A percentile compares a stretch with the other conserved stretches of the same genome.
Evolutionary conservation across 495 filamentous ascomycete genomes (phyloP).

Genomic region (Friedmanniomyces simplex): DNA sequence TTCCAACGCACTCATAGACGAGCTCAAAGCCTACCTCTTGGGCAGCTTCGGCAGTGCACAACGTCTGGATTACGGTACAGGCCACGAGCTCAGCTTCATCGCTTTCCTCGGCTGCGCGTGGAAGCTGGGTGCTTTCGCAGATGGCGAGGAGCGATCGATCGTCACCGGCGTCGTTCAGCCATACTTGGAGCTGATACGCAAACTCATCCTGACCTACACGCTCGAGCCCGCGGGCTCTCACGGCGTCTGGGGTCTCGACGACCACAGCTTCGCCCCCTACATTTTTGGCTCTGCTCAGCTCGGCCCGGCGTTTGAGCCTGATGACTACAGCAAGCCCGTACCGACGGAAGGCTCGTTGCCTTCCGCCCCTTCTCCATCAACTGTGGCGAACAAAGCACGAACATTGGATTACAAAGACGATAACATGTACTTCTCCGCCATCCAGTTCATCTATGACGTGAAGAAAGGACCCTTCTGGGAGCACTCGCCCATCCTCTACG

Average conservation of each 20-base stretch:
- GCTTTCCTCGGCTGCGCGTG: slow-evolving; percentile 84
- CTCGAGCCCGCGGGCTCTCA: slow-evolving; percentile 72
- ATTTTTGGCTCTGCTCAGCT: slow-evolving; percentile 89
- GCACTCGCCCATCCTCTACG: slow-evolving; percentile 88
- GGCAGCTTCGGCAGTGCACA: slow-evolving; percentile 83
- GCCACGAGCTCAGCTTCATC: slow-evolving; percentile 88
- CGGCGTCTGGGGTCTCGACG: slow-evolving; percentile 95
- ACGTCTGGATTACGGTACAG: slow-evolving; percentile 88
- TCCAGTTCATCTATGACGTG: slow-evolving; percentile 97
- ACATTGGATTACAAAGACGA: slow-evolving; percentile 57
- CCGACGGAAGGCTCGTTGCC: slow-evolving; percentile 64
- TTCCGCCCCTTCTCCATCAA: slow-evolving; percentile 57
- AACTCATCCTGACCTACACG: slow-evolving; percentile 80
- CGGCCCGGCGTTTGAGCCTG: slow-evolving; percentile 54
- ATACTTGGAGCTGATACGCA: slow-evolving; percentile 75
- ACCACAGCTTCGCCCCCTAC: slow-evolving; percentile 95
- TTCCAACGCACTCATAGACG: slow-evolving; percentile 41
- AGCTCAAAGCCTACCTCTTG: slow-evolving; percentile 70
- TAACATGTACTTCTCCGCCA: slow-evolving; percentile 97
- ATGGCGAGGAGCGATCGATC: slow-evolving; percentile 57
- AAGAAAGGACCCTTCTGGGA: slow-evolving; percentile 98
- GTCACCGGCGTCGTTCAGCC: slow-evolving; percentile 74
- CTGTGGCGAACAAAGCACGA: slow-evolving; percentile 52
- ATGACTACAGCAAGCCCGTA: slow-evolving; percentile 17
- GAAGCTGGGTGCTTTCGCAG: slow-evolving; percentile 71